Evolutionary conservation across 345 rosid genomes (phyloP), one percentile per base, ranked within the genome.

Genomic region (Murraya koenigii): DNA sequence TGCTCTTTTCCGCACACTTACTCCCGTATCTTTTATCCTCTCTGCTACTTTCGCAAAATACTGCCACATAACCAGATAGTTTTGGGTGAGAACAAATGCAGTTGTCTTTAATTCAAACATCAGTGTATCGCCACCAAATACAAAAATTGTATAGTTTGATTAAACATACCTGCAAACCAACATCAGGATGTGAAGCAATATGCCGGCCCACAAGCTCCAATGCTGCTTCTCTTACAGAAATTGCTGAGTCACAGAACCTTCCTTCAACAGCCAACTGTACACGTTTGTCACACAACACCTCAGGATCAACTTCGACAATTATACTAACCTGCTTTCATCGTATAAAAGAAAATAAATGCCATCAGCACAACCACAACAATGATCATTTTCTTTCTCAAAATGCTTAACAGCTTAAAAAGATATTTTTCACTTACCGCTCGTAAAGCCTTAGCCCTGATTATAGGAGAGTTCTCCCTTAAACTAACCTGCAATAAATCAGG

Each of bases 21-120:
- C 98, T 80, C 99, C 98, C 69, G 98, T 96, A 86, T 96, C 99
- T 81, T 96, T 96, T 75, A 94, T 91, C 88, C 99, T 87, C 86
- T 96, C 99, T 41, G 99, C 98, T 32, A 96, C 97, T 86, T 96
- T 96, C 88, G 90, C 98, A 90, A 94, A 96, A 86, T 96, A 96
- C 99, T 96, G 88, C 72, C 85, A 78, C 25, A 68, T 25, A 66
- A 74, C 54, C 28, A 75, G 79, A 59, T 61, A 64, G 28, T 77
- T 33, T 58, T 41, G 38, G 39, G 39, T 58, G 74, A 63, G 6
- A 28, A 52, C 10, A 33, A 61, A 54, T 75, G 49, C 15, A 74
- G 17, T 23, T 47, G 54, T 62, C 49, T 44, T 44, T 44, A 35
- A 69, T 23, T 19, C 65, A 3, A 36, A 58, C 56, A 28, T 30